Percentiles rank a stretch among this genome's conserved stretches.
phyloP scores from a whole-genome alignment of 495 filamentous ascomycete species.

The Lophiotrema nucula region DNA sequence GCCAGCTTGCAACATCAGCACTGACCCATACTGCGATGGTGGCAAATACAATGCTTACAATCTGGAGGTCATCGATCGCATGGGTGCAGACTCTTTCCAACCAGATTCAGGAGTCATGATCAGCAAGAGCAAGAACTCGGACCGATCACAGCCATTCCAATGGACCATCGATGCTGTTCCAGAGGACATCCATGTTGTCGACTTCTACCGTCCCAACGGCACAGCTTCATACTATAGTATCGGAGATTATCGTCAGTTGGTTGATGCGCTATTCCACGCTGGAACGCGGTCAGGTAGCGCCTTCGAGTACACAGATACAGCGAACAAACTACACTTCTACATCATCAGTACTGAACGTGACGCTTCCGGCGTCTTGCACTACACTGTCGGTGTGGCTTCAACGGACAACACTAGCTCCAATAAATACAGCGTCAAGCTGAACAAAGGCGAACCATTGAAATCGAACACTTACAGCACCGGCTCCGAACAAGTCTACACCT shows the following conservation, averaged over 20 bases:
- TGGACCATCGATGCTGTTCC: constrained; percentile 48
- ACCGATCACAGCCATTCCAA: constrained; percentile 40
- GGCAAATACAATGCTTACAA: constrained; percentile 45
- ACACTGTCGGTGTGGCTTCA: constrained; percentile 42
- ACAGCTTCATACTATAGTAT: constrained; percentile 30
- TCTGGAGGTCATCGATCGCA: constrained; percentile 46
- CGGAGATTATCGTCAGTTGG: constrained; percentile 46
- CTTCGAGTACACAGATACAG: constrained; percentile 43
- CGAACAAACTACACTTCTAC: constrained; percentile 45
- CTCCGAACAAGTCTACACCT: constrained; percentile 32
- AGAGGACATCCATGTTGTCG: constrained; percentile 35
- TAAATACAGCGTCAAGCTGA: constrained; percentile 36
- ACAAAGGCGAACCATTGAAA: constrained; percentile 25
- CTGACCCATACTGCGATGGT: constrained; percentile 46
- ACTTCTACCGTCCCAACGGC: constrained; percentile 26
- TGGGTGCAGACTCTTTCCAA: constrained; percentile 46
- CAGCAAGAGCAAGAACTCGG: constrained; percentile 41
- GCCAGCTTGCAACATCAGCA: constrained; percentile 38
- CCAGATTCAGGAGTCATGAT: constrained; percentile 47
- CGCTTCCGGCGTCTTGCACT: constrained; percentile 39
- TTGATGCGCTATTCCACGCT: constrained; percentile 47
- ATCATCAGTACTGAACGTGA: constrained; percentile 42
- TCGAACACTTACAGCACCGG: constrained; percentile 25
- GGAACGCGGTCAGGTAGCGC: constrained; percentile 45
- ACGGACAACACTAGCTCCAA: constrained; percentile 38